Conservation (phyloP, 306 rosid genomes). For the Lotus japonicus region DNA sequence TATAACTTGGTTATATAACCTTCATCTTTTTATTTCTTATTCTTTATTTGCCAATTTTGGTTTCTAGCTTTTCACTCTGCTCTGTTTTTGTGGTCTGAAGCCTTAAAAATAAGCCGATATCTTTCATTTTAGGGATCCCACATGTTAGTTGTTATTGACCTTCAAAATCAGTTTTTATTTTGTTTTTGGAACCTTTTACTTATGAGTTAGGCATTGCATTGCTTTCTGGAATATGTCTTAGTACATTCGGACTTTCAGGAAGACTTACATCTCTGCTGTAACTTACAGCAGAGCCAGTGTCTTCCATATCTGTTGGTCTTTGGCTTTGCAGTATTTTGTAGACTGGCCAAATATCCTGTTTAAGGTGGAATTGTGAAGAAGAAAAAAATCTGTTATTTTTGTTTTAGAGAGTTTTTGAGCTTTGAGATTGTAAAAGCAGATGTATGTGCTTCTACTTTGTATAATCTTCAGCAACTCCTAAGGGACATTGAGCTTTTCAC, state of each 20-base stretch:
- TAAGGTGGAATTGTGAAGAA: neutral
- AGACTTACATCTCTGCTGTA: neutral
- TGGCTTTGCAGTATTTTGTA: neutral
- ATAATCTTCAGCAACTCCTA: neutral
- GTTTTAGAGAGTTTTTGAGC: neutral
- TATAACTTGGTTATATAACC: neutral
- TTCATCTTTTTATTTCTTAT: neutral
- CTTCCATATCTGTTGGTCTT: neutral
- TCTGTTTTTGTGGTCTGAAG: neutral
- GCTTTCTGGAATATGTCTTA: neutral
- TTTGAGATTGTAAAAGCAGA: neutral
- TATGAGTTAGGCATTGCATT: neutral
- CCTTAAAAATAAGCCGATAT: neutral
- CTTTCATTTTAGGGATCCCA: neutral
- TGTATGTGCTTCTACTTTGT: neutral
- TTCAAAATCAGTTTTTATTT: neutral
- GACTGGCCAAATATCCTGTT: neutral
- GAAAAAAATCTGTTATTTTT: neutral
- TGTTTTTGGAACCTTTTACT: neutral
- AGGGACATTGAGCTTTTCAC: neutral
- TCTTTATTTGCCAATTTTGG: neutral
- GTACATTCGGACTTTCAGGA: neutral
- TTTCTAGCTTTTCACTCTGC: neutral
- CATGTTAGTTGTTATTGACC: slow-evolving; percentile 7
- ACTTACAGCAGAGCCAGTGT: neutral